Conservation (phyloP, 371 early-diverging fungal genomes). For the Mucor piriformis region DNA sequence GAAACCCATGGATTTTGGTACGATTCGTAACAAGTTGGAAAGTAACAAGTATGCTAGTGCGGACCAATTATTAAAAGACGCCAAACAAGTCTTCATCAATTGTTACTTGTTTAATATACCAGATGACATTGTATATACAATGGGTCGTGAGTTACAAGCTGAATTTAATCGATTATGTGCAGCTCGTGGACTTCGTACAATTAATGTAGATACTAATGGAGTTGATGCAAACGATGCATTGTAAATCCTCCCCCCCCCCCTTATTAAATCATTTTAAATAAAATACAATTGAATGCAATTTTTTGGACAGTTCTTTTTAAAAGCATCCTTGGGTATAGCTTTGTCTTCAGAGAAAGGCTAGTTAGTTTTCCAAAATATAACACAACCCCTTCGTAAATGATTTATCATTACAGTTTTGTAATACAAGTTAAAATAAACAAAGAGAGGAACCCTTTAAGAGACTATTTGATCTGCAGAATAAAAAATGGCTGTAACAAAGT, state of each 20-base stretch:
- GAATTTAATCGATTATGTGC: constrained; percentile 62
- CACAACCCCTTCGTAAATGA: too few species aligned
- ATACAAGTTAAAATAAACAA: too few species aligned
- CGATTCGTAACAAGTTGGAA: constrained; percentile 30
- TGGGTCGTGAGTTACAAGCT: constrained; percentile 60
- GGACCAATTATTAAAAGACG: constrained; percentile 29
- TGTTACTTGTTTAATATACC: constrained; percentile 84
- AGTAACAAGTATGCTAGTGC: constrained; percentile 25
- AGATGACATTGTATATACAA: constrained; percentile 72
- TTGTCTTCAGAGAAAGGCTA: too few species aligned
- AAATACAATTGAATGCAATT: too few species aligned
- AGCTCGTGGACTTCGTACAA: constrained; percentile 28
- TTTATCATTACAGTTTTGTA: too few species aligned
- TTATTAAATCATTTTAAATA: neutral
- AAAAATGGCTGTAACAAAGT: too few species aligned
- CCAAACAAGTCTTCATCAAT: constrained; percentile 66
- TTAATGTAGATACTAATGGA: constrained; percentile 10
- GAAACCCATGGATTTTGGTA: constrained; percentile 46
- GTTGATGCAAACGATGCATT: neutral
- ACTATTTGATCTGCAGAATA: too few species aligned
- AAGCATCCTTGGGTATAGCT: too few species aligned
- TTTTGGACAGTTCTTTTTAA: too few species aligned
- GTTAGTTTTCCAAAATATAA: too few species aligned
- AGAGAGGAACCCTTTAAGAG: too few species aligned
- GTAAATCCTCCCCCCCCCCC: too few species aligned